Percentiles rank a stretch among this genome's conserved stretches.
These are phyloP conservation scores for Aspergillus egyptiacus DNA, from an alignment of 495 filamentous ascomycete genomes.

Conservation along the genomic window DNA sequence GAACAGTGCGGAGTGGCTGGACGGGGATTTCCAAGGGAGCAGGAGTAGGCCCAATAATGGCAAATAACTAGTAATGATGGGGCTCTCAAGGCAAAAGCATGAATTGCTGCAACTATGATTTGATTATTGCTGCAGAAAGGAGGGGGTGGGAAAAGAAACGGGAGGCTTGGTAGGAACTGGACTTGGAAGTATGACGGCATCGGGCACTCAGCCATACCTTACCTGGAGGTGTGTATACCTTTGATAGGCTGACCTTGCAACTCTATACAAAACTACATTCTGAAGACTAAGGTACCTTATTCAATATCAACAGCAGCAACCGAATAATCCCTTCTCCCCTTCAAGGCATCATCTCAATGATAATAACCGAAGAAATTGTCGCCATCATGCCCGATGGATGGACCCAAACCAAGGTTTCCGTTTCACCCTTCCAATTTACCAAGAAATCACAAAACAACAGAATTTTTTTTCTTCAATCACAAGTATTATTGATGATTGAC, in stretches of 20 bases:
- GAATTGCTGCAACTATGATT: not conserved
- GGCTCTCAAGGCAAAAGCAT: too few species aligned
- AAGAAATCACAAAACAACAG: not conserved
- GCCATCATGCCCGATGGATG: conserved; percentile 10
- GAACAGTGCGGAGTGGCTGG: conserved; percentile 12
- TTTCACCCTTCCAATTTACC: not conserved
- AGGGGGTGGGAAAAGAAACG: conserved; percentile 4
- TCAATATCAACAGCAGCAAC: too few species aligned
- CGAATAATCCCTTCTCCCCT: too few species aligned
- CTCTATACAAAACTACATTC: too few species aligned
- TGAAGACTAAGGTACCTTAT: too few species aligned
- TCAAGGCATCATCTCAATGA: not conserved
- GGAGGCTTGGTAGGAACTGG: too few species aligned
- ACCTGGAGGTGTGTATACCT: too few species aligned
- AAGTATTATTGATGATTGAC: too few species aligned
- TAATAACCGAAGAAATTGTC: not conserved
- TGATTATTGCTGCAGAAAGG: not conserved
- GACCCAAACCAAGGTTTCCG: not conserved
- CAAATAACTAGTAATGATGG: too few species aligned
- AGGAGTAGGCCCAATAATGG: not conserved
- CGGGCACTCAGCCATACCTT: too few species aligned
- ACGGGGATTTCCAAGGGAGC: not conserved
- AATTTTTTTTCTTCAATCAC: not conserved
- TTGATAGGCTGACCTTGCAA: too few species aligned
- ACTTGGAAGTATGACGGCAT: conserved; percentile 7